Percentiles rank a stretch among this genome's conserved stretches.
Conservation (phyloP, 306 rosid genomes). For the Trifolium pratense region DNA sequence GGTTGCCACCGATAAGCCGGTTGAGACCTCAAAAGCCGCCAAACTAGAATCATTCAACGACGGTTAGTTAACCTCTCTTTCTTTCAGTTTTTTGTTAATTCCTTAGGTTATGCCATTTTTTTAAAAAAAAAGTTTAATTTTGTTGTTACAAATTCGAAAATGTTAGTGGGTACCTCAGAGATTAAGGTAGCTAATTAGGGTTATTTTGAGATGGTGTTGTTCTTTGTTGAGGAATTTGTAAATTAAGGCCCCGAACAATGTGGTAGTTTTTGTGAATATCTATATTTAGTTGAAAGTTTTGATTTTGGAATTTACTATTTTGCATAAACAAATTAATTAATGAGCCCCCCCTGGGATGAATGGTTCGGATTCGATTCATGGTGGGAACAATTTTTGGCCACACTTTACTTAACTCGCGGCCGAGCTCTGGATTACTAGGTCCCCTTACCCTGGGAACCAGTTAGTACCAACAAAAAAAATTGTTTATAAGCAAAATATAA, state of each 20-base stretch:
- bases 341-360: no score
- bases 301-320: not conserved
- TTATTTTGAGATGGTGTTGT: no score
- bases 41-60: slow-evolving; percentile 44
- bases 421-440: no score
- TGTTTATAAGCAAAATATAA: no score
- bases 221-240: slow-evolving; percentile 1
- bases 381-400: no score
- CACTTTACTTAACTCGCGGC: no score
- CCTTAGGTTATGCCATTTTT: slow-evolving; percentile 22
- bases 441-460: no score
- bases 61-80: slow-evolving; percentile 48
- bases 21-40: slow-evolving; percentile 48
- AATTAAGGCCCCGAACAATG: not conserved
- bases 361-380: no score
- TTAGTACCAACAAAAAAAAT: no score
- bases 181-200: not conserved
- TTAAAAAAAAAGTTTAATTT: not conserved
- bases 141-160: not conserved
- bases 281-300: not conserved
- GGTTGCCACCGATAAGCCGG: slow-evolving; percentile 36
- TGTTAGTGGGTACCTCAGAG: not conserved
- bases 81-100: not conserved
- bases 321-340: no score
- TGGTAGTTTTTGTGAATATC: slow-evolving; percentile 9